phyloP scores from a whole-genome alignment of 2,329 filamentous ascomycete species.

The Bipolaris cookei region DNA sequence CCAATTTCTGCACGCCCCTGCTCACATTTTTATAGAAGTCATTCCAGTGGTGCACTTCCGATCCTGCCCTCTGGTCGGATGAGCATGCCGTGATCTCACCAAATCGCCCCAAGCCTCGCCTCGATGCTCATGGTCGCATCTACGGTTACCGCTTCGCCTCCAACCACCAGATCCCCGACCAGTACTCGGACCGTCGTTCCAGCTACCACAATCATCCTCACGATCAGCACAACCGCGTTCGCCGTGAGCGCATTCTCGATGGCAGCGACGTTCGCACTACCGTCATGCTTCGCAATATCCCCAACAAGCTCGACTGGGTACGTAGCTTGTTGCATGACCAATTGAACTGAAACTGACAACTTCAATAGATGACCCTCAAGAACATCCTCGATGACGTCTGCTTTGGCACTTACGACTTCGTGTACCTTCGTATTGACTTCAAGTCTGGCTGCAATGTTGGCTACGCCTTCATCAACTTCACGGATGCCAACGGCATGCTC shows the following conservation, averaged over 20 bases:
- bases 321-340: conserved; percentile 17
- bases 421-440: conserved; percentile 84
- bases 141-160: conserved; percentile 24
- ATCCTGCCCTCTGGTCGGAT: conserved; percentile 27
- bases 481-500: conserved; percentile 62
- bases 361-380: conserved; percentile 62
- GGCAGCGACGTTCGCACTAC: conserved; percentile 59
- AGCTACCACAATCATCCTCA: conserved; percentile 23
- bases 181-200: conserved; percentile 3
- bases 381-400: conserved; percentile 78
- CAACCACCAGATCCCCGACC: neutral
- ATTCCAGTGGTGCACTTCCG: conserved; percentile 28
- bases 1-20: conserved; percentile 2
- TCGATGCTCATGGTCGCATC: conserved; percentile 33
- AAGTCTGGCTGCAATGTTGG: conserved; percentile 71
- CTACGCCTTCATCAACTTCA: conserved; percentile 97
- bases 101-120: conserved; percentile 26
- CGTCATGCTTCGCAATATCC: conserved; percentile 94
- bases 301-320: conserved; percentile 79
- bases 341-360: conserved; percentile 21
- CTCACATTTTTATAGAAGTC: conserved; percentile 31
- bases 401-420: conserved; percentile 87
- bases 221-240: conserved; percentile 50
- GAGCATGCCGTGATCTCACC: conserved; percentile 29
- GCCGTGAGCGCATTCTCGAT: conserved; percentile 46